phyloP scores from a whole-genome alignment of 345 rosid genomes.

The sweet orange (Citrus sinensis) region DVS_A1.0 CM039164.1:18108501-18109000 shows the following conservation, averaged over 20 bases:
- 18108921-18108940: conserved; percentile 50
- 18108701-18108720: conserved; percentile 94
- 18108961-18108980: background rate
- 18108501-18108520: background rate
- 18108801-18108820: conserved; percentile 66
- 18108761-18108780: conserved; percentile 91
- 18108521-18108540: background rate
- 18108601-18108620: background rate
- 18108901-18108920: conserved; percentile 98
- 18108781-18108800: conserved; percentile 99
- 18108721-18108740: conserved; percentile 95
- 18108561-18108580: background rate
- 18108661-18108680: background rate
- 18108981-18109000: background rate
- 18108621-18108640: background rate
- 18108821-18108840: conserved; percentile 74
- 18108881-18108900: conserved; percentile 87
- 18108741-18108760: conserved; percentile 99
- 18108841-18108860: conserved; percentile 95
- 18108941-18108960: background rate
- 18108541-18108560: conserved; percentile 1
- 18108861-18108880: conserved; percentile 95
- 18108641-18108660: background rate
- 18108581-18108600: background rate
- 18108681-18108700: conserved; percentile 4